phyloP scores from a whole-genome alignment of 148 eudicot species.

The Fagopyrum esculentum region DNA sequence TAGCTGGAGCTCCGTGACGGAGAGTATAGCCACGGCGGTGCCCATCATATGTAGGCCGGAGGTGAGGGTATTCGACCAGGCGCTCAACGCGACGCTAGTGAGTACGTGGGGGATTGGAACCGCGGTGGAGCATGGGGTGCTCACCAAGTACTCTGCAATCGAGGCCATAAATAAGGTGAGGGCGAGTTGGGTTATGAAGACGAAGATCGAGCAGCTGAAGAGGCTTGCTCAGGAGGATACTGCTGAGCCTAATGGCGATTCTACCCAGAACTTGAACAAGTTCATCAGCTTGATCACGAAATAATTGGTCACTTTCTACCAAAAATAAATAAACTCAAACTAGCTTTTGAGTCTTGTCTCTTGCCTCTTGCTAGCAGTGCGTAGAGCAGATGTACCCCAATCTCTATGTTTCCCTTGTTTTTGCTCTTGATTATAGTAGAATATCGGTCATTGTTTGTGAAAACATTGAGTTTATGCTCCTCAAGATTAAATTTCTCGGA shows the following conservation, averaged over 20 bases:
- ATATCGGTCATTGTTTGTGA: no score
- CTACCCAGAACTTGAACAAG: background rate
- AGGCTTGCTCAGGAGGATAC: background rate
- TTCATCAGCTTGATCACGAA: background rate
- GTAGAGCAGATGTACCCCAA: no score
- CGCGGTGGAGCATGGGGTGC: background rate
- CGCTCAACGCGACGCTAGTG: background rate
- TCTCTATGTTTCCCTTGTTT: no score
- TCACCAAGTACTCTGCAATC: background rate
- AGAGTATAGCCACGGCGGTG: background rate
- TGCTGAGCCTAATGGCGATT: background rate
- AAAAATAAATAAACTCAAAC: no score
- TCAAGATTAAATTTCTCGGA: no score
- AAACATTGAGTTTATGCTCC: no score
- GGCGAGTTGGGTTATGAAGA: background rate
- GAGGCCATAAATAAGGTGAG: background rate
- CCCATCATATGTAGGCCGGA: background rate
- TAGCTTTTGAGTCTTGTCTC: no score
- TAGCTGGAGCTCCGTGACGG: background rate
- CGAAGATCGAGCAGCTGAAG: background rate
- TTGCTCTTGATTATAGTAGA: no score
- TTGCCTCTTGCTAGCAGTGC: no score
- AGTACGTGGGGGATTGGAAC: background rate
- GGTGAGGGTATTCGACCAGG: background rate
- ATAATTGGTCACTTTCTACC: background rate